A percentile compares a stretch with the other conserved stretches of the same genome.
Evolutionary conservation across 2,329 filamentous ascomycete genomes (phyloP).

Genomic region (Ceratocystis albifundus): DNA sequence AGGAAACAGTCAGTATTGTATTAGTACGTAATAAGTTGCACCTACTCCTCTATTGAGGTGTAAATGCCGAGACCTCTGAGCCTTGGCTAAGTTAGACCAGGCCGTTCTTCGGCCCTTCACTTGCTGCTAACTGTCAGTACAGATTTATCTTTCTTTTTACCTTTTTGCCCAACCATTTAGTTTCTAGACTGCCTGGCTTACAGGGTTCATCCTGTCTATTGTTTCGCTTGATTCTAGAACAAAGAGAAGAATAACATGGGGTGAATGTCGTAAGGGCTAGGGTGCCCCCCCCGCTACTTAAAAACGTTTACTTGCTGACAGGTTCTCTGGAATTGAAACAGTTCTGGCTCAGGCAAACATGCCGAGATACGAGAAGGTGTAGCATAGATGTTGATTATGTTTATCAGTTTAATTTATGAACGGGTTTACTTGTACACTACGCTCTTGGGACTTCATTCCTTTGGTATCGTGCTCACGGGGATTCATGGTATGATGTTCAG

Average conservation of each 20-base stretch:
- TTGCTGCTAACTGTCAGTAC: not conserved
- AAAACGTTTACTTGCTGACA: not conserved
- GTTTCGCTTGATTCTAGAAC: slow-evolving; percentile 1
- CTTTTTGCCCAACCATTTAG: not conserved
- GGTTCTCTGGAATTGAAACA: not conserved
- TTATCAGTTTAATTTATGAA: too few species aligned
- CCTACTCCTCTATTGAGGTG: not conserved
- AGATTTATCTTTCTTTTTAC: not conserved
- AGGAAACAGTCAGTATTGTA: not conserved
- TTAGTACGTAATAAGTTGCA: not conserved
- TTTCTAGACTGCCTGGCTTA: not conserved
- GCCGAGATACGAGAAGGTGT: not conserved
- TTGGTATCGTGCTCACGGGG: too few species aligned
- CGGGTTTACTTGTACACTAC: too few species aligned
- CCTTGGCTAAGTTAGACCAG: not conserved
- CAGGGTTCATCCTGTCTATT: not conserved
- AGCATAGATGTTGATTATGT: too few species aligned
- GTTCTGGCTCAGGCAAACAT: not conserved
- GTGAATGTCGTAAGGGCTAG: not conserved
- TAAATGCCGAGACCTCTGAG: not conserved
- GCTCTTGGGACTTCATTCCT: too few species aligned
- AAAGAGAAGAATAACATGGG: not conserved
- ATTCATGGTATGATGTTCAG: too few species aligned
- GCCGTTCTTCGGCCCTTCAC: slow-evolving; percentile 1
- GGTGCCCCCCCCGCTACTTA: not conserved